Evolutionary conservation across 1,139 yeast species (phyloP).

Genomic region (Candida buenavistaensis): DNA sequence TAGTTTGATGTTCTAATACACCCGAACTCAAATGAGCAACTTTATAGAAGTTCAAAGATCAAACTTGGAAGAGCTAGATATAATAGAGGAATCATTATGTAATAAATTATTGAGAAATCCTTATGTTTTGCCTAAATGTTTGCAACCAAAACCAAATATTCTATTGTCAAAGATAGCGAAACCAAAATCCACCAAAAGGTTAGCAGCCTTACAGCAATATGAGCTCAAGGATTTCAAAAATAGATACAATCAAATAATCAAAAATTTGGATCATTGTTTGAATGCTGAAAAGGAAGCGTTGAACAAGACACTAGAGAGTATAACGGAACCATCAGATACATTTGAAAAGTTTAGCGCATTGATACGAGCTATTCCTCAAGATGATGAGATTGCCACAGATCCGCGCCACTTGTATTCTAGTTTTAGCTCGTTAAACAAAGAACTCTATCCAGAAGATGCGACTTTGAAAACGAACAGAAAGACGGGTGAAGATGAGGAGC

Average conservation of each 20-base stretch:
- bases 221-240: conserved; percentile 59
- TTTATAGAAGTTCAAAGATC: conserved; percentile 39
- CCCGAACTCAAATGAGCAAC: conserved; percentile 22
- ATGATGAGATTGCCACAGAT: conserved; percentile 28
- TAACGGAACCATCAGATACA: conserved; percentile 26
- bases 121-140: conserved; percentile 15
- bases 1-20: no score
- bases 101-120: conserved; percentile 36
- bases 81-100: conserved; percentile 32
- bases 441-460: conserved; percentile 11
- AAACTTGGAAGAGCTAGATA: conserved; percentile 39
- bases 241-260: conserved; percentile 34
- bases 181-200: conserved; percentile 29
- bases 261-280: conserved; percentile 11
- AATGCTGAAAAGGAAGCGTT: conserved; percentile 17
- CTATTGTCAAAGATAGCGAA: conserved; percentile 7
- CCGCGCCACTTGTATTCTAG: conserved; percentile 34
- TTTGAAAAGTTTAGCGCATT: conserved; percentile 47
- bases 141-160: conserved; percentile 13
- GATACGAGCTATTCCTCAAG: conserved; percentile 27
- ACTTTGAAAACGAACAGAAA: conserved; percentile 12
- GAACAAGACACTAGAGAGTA: conserved; percentile 21
- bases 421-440: conserved; percentile 29
- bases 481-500: conserved; percentile 22
- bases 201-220: conserved; percentile 59